Evolutionary conservation across 1,284 basidiomycete species (phyloP).

Genomic region (Tremellales sp.): DNA sequence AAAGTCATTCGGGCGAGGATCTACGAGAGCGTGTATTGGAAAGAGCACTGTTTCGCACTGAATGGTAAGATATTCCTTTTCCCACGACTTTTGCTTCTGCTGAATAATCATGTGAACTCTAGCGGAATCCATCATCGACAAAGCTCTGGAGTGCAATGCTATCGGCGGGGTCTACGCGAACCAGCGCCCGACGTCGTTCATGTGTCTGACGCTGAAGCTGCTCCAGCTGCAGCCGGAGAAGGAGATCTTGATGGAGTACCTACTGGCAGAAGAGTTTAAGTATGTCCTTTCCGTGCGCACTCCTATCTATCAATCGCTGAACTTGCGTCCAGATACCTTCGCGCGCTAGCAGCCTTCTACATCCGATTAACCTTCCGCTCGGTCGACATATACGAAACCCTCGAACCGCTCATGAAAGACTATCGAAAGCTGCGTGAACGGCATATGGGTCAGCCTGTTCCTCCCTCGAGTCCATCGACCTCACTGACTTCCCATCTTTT

Average conservation of each 20-base stretch:
- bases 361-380: constrained; percentile 89
- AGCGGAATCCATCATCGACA: constrained; percentile 92
- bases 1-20: constrained; percentile 94
- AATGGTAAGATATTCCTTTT: constrained; percentile 58
- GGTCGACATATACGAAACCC: constrained; percentile 82
- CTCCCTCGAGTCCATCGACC: neutral
- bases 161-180: constrained; percentile 90
- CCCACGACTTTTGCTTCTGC: neutral
- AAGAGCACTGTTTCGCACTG: constrained; percentile 90
- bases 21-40: constrained; percentile 95
- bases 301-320: neutral
- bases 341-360: constrained; percentile 90
- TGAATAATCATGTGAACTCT: constrained; percentile 7
- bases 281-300: constrained; percentile 49
- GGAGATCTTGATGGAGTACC: constrained; percentile 90
- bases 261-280: constrained; percentile 97
- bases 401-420: constrained; percentile 92
- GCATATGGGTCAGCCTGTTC: constrained; percentile 61
- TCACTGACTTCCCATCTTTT: constrained; percentile 5
- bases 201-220: constrained; percentile 87
- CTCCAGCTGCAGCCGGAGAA: constrained; percentile 97
- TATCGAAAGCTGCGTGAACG: constrained; percentile 83
- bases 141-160: constrained; percentile 72
- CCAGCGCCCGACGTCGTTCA: constrained; percentile 84
- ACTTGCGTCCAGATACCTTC: constrained; percentile 65